Conservation (phyloP, 2,329 filamentous ascomycete species). For the Sporothrix euskadiensis region DNA sequence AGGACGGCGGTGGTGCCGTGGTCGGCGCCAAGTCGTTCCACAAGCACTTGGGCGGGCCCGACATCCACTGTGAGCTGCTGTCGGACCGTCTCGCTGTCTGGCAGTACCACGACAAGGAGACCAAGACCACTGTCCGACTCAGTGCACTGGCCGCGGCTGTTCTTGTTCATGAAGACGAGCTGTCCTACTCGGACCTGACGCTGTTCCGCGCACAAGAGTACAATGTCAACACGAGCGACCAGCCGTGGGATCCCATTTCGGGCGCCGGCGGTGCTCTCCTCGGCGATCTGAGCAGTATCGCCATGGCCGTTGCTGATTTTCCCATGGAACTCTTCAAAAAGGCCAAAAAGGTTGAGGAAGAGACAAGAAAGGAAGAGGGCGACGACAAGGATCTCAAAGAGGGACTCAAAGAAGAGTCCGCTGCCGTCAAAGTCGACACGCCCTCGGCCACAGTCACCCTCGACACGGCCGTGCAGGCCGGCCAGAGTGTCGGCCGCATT, state of each 20-base stretch:
- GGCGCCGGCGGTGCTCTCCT: conserved; percentile 75
- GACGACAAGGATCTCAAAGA: too few relatives aligned
- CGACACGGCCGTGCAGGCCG: conserved; percentile 27
- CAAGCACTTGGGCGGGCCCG: conserved; percentile 65
- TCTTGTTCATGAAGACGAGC: conserved; percentile 59
- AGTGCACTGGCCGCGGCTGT: conserved; percentile 71
- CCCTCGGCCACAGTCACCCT: conserved; percentile 12
- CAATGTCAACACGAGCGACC: conserved; percentile 65
- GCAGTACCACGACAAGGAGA: conserved; percentile 52
- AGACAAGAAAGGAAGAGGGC: conserved; percentile 31
- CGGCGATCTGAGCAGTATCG: conserved; percentile 78
- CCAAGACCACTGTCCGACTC: conserved; percentile 48
- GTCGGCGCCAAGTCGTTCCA: conserved; percentile 69
- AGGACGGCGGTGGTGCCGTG: conserved; percentile 47
- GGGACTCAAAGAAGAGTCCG: not conserved
- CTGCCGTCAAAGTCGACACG: not conserved
- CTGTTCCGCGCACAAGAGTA: conserved; percentile 64
- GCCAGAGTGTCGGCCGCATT: conserved; percentile 62
- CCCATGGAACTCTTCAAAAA: conserved; percentile 52
- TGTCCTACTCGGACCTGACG: conserved; percentile 72
- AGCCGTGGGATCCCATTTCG: conserved; percentile 76
- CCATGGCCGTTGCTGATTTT: conserved; percentile 79
- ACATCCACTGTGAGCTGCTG: conserved; percentile 62
- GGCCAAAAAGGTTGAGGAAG: conserved; percentile 35
- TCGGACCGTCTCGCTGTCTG: conserved; percentile 72